A percentile compares a stretch with the other conserved stretches of the same genome.
Conservation (phyloP, 352 stramenopile genomes). For the Globisporangium rhizosaccharum region DNA sequence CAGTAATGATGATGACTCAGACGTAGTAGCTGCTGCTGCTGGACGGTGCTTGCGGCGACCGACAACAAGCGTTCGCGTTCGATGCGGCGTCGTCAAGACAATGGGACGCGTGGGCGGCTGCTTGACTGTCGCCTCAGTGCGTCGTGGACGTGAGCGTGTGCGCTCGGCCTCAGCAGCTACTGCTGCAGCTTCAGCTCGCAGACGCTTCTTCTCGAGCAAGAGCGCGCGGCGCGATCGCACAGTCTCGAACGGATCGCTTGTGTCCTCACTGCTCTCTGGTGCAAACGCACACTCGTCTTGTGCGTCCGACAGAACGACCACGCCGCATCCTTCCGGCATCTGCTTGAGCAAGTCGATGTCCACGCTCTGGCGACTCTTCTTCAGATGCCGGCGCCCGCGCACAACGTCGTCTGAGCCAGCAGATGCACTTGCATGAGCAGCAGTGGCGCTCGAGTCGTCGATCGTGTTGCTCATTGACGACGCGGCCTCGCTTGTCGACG, state of each 20-base stretch:
- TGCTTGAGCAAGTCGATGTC: conserved; percentile 15
- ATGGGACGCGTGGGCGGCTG: not conserved
- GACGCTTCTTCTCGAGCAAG: conserved; percentile 19
- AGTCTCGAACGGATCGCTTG: conserved; percentile 18
- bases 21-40: not conserved
- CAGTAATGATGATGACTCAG: not conserved
- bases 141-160: not conserved
- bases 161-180: not conserved
- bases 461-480: too few species aligned
- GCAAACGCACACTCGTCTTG: conserved; percentile 13
- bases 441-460: too few species aligned
- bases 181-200: conserved; percentile 2
- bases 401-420: too few species aligned
- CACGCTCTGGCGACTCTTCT: not conserved
- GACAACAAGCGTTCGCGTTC: not conserved
- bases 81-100: not conserved
- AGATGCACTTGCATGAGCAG: too few species aligned
- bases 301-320: conserved; percentile 16
- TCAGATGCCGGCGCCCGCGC: too few species aligned
- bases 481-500: too few species aligned
- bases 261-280: conserved; percentile 1
- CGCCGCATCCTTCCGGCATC: conserved; percentile 11
- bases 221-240: conserved; percentile 26
- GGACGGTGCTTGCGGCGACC: not conserved
- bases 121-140: not conserved